Evolutionary conservation across 2,329 filamentous ascomycete species (phyloP).

Genomic region (Aspergillus nomiae): DNA sequence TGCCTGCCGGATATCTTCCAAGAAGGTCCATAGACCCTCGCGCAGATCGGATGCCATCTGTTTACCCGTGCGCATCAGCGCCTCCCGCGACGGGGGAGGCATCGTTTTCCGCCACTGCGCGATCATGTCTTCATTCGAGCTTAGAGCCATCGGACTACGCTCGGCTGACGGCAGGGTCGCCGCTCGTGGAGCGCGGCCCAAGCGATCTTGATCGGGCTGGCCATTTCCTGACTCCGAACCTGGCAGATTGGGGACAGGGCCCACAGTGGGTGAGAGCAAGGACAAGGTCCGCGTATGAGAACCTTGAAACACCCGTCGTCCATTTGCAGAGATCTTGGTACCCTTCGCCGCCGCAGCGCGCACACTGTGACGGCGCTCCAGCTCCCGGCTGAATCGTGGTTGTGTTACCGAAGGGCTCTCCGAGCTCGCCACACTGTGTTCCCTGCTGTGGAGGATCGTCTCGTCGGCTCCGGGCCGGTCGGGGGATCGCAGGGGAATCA

Average conservation of each 20-base stretch:
- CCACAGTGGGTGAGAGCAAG: conserved; percentile 67
- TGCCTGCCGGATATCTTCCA: conserved; percentile 92
- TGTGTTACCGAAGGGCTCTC: conserved; percentile 31
- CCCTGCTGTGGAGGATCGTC: conserved; percentile 23
- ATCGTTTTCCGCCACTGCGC: conserved; percentile 45
- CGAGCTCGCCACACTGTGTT: conserved; percentile 30
- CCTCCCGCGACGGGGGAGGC: conserved; percentile 50
- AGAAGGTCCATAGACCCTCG: conserved; percentile 88
- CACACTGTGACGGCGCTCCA: conserved; percentile 73
- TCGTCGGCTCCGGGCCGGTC: conserved; percentile 21
- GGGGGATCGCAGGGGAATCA: conserved; percentile 56
- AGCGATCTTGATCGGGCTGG: conserved; percentile 26
- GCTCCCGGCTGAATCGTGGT: conserved; percentile 55
- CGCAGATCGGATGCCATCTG: conserved; percentile 88
- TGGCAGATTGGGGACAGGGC: conserved; percentile 21
- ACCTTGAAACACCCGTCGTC: conserved; percentile 68
- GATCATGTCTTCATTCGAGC: conserved; percentile 37
- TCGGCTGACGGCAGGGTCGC: conserved; percentile 46
- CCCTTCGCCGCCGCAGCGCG: conserved; percentile 49
- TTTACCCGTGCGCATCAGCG: conserved; percentile 61
- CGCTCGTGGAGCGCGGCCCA: conserved; percentile 41
- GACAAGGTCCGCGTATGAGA: conserved; percentile 72
- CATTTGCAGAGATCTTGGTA: conserved; percentile 38
- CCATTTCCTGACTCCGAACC: conserved; percentile 18
- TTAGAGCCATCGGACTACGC: conserved; percentile 28